A percentile compares a stretch with the other conserved stretches of the same genome.
These are phyloP conservation scores for Apiosordaria backusii DNA, from an alignment of 495 filamentous ascomycete species.

Conservation along the genomic window DNA sequence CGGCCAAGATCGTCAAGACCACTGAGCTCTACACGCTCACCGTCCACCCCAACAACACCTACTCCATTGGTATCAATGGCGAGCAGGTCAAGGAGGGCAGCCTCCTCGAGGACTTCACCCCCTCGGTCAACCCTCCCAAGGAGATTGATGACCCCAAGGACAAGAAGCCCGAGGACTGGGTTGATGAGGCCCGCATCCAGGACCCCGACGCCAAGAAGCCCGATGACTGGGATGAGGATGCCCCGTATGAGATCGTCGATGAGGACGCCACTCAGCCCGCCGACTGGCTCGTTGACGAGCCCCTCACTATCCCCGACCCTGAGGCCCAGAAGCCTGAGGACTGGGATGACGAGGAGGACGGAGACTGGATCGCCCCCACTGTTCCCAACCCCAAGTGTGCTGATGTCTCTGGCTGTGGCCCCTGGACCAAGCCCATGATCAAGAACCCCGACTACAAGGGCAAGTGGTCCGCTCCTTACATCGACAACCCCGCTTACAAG, in stretches of 20 bases:
- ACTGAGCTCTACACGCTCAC: constrained; percentile 94
- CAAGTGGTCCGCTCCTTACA: constrained; percentile 90
- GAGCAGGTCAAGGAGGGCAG: constrained; percentile 79
- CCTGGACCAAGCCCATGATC: constrained; percentile 88
- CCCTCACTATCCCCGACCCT: constrained; percentile 81
- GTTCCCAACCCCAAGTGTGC: constrained; percentile 94
- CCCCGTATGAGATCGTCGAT: constrained; percentile 91
- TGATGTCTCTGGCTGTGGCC: constrained; percentile 89
- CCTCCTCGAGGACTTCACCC: constrained; percentile 91
- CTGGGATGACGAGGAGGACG: constrained; percentile 99
- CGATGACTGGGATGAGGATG: constrained; percentile 98
- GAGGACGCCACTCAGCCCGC: constrained; percentile 88
- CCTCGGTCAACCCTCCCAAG: constrained; percentile 87
- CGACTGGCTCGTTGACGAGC: constrained; percentile 95
- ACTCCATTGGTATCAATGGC: constrained; percentile 85
- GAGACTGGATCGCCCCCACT: constrained; percentile 94
- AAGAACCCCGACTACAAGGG: constrained; percentile 98
- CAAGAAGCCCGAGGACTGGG: constrained; percentile 92
- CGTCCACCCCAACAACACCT: constrained; percentile 93
- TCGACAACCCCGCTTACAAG: constrained; percentile 99
- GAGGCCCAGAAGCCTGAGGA: constrained; percentile 98
- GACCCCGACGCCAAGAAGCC: constrained; percentile 96
- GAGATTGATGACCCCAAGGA: constrained; percentile 98
- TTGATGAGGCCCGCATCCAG: constrained; percentile 83
- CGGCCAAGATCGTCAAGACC: constrained; percentile 83